phyloP scores from a whole-genome alignment of 371 early-diverging fungal genomes.

The Dinochytrium kinnereticum region DNA sequence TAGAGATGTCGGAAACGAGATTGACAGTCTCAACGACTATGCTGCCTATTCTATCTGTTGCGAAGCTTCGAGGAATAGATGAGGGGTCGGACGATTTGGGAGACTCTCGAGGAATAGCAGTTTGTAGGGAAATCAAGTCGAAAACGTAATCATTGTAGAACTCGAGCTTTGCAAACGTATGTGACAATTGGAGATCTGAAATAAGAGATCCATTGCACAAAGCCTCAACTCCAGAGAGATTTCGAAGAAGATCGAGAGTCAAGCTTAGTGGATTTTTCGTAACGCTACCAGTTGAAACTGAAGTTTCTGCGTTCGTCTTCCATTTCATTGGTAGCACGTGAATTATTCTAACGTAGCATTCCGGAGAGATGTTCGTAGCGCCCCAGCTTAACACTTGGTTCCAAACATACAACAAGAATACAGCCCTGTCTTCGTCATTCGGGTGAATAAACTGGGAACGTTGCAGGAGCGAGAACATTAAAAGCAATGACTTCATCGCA shows the following conservation, averaged over 20 bases:
- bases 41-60: not conserved
- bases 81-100: not conserved
- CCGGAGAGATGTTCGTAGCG: not conserved
- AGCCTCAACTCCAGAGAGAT: not conserved
- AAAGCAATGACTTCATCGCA: not conserved
- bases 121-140: not conserved
- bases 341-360: not conserved
- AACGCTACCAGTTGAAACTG: not conserved
- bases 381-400: not conserved
- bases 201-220: not conserved
- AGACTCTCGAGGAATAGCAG: not conserved
- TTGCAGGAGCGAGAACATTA: not conserved
- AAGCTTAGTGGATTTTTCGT: not conserved
- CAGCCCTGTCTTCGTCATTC: not conserved
- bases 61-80: not conserved
- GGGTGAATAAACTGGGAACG: not conserved
- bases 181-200: not conserved
- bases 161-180: not conserved
- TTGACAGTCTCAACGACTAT: not conserved
- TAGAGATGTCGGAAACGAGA: not conserved
- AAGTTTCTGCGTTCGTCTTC: not conserved
- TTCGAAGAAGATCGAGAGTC: not conserved
- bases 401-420: not conserved
- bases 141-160: not conserved
- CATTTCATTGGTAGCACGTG: not conserved